Conservation (phyloP, 495 filamentous ascomycete genomes). For the Hypoxylon rickii region DNA sequence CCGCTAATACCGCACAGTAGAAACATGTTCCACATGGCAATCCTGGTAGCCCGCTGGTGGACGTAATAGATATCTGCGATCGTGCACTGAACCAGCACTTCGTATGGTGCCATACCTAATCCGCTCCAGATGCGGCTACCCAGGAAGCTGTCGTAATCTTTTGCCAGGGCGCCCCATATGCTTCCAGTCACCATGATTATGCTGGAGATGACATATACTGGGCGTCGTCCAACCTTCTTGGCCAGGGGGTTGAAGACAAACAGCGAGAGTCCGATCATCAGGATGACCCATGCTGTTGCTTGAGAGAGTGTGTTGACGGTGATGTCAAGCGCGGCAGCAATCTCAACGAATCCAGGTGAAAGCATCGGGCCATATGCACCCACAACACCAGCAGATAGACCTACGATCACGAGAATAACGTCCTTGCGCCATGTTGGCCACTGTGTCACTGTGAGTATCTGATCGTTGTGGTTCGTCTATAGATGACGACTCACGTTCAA, state of each 20-base stretch:
- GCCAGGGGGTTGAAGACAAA: constrained; percentile 67
- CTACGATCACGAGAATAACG: constrained; percentile 56
- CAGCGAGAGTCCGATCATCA: constrained; percentile 43
- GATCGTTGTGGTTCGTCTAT: background rate
- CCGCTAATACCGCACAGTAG: constrained; percentile 58
- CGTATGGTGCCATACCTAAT: constrained; percentile 62
- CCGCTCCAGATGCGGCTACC: constrained; percentile 53
- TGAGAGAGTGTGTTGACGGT: constrained; percentile 40
- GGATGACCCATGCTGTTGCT: constrained; percentile 44
- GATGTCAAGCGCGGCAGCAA: constrained; percentile 43
- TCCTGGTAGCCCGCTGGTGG: constrained; percentile 66
- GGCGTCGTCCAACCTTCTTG: constrained; percentile 66
- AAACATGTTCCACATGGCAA: constrained; percentile 68
- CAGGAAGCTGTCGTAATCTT: constrained; percentile 61
- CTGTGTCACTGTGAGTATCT: constrained; percentile 35
- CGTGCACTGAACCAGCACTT: constrained; percentile 60
- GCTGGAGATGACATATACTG: constrained; percentile 63
- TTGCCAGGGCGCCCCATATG: constrained; percentile 64
- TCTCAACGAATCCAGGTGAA: constrained; percentile 50
- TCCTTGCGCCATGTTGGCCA: constrained; percentile 61
- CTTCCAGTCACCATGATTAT: constrained; percentile 61
- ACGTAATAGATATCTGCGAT: constrained; percentile 64
- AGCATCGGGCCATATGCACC: constrained; percentile 63
- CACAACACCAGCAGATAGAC: constrained; percentile 58
- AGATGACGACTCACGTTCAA: constrained; percentile 44